These are phyloP conservation scores for Diplodia mutila DNA, from an alignment of 2,329 filamentous ascomycete species.

Conservation along the genomic window DNA sequence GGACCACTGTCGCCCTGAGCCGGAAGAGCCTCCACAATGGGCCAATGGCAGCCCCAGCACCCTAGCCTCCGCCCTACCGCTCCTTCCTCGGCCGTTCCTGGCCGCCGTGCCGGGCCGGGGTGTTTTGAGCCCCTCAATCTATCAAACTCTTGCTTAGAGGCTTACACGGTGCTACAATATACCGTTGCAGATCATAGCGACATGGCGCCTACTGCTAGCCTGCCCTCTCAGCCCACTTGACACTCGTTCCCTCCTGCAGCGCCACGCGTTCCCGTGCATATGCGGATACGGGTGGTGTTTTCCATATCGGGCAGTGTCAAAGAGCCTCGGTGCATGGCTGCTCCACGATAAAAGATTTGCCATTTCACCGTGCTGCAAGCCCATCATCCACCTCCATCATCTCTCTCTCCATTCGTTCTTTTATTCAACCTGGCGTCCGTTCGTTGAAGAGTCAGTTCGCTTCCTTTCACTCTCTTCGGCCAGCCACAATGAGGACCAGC, in stretches of 20 bases:
- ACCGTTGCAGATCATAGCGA: neutral
- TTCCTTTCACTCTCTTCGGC: neutral
- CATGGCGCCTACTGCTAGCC: neutral
- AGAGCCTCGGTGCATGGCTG: no score
- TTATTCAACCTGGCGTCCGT: neutral
- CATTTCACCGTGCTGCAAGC: neutral
- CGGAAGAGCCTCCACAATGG: neutral
- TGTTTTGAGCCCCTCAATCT: slow-evolving; percentile 2
- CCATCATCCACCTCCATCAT: neutral
- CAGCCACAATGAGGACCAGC: neutral
- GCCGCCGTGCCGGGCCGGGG: no score
- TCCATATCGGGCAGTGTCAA: neutral
- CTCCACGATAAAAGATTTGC: slow-evolving; percentile 19
- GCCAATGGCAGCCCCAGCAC: neutral
- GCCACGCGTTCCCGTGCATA: slow-evolving; percentile 7
- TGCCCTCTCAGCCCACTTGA: neutral
- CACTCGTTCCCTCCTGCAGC: neutral
- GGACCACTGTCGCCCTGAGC: neutral
- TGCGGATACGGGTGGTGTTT: neutral
- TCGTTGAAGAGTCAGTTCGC: slow-evolving; percentile 5
- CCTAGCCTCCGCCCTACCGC: neutral
- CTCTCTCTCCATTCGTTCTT: slow-evolving; percentile 14
- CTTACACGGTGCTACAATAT: neutral
- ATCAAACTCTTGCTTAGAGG: neutral
- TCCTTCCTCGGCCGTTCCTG: slow-evolving; percentile 6